Conservation (phyloP, 495 filamentous ascomycete species). For the Hypoxylon subgilvum region DNA sequence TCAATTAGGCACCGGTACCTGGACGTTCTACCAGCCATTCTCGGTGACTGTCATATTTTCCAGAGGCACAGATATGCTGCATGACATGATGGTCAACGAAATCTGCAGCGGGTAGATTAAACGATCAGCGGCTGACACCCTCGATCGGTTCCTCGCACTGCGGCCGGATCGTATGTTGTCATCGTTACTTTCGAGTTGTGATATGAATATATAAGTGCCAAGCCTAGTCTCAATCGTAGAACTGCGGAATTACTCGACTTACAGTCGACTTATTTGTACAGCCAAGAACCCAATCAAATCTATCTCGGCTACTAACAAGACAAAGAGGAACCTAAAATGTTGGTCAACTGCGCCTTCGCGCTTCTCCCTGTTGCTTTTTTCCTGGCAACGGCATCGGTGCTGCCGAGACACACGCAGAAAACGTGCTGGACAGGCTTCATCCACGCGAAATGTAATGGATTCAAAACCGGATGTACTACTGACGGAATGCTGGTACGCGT, state of each 20-base stretch:
- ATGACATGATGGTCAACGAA: not conserved
- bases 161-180: not conserved
- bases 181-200: too few relatives aligned
- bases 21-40: constrained; percentile 13
- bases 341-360: constrained; percentile 12
- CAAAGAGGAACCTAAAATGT: constrained; percentile 9
- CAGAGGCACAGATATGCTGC: constrained; percentile 5
- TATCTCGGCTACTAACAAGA: not conserved
- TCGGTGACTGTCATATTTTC: constrained; percentile 7
- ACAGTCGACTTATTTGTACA: too few relatives aligned
- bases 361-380: constrained; percentile 15
- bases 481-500: constrained; percentile 27
- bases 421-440: constrained; percentile 25
- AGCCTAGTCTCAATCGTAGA: constrained; percentile 2
- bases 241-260: too few relatives aligned
- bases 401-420: not conserved
- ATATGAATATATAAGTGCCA: constrained; percentile 11
- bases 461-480: constrained; percentile 16
- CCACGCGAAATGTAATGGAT: constrained; percentile 16
- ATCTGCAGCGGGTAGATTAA: constrained; percentile 24
- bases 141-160: constrained; percentile 6
- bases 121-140: constrained; percentile 13
- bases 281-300: not conserved
- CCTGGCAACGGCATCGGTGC: constrained; percentile 3
- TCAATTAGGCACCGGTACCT: constrained; percentile 19